Evolutionary conservation across 2,329 filamentous ascomycete genomes (phyloP).

Genomic region (Sporothrix luriei): DNA sequence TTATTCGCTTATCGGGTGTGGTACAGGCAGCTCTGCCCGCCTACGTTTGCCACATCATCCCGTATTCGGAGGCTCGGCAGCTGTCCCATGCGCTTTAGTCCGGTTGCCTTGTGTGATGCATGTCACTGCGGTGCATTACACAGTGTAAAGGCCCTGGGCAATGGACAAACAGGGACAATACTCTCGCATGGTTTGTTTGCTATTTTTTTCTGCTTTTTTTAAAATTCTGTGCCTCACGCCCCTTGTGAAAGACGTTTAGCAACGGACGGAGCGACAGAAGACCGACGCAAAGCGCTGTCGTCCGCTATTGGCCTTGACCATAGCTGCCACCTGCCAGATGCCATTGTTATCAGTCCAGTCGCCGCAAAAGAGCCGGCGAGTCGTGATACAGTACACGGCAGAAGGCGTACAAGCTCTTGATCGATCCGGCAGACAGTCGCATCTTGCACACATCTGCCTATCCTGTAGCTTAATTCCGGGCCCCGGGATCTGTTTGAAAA

Average conservation of each 20-base stretch:
- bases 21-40: constrained; percentile 26
- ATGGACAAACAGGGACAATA: background rate
- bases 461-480: constrained; percentile 10
- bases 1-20: constrained; percentile 33
- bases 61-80: constrained; percentile 26
- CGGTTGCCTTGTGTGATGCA: background rate
- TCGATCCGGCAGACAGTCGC: constrained; percentile 30
- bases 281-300: too few relatives aligned
- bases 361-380: constrained; percentile 25
- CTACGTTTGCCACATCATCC: constrained; percentile 31
- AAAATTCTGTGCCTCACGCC: background rate
- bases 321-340: background rate
- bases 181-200: background rate
- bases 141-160: background rate
- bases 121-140: background rate
- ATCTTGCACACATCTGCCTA: constrained; percentile 24
- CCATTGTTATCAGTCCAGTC: constrained; percentile 5
- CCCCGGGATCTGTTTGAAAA: background rate
- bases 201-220: background rate
- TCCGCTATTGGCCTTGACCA: background rate
- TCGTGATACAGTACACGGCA: constrained; percentile 30
- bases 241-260: background rate
- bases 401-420: constrained; percentile 20
- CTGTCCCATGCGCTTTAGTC: background rate
- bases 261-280: background rate